A percentile compares a stretch with the other conserved stretches of the same genome.
These are phyloP conservation scores for Amanita thiersii DNA, from an alignment of 768 basidiomycete species.

Conservation along the genomic window DNA sequence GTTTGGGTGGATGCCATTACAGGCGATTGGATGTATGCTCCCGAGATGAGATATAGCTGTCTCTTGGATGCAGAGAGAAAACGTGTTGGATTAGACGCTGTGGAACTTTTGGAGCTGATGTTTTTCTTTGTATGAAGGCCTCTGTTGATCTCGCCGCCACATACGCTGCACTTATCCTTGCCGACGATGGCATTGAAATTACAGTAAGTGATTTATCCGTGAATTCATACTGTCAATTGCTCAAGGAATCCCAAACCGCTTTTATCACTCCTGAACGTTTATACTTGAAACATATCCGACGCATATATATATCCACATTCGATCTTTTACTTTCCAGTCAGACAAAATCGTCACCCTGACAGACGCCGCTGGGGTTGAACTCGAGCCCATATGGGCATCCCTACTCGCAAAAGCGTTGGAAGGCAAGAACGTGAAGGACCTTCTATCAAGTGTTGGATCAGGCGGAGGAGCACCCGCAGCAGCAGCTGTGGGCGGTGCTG, in stretches of 20 bases:
- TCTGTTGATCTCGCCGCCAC: slow-evolving; percentile 81
- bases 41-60: slow-evolving; percentile 11
- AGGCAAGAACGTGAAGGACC: slow-evolving; percentile 95
- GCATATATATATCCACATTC: neutral
- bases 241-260: too few species aligned
- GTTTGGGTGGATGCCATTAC: slow-evolving; percentile 17
- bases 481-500: slow-evolving; percentile 45
- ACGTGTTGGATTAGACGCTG: neutral
- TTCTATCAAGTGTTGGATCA: slow-evolving; percentile 90
- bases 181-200: slow-evolving; percentile 95
- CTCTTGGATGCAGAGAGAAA: slow-evolving; percentile 1
- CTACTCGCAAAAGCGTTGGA: slow-evolving; percentile 97
- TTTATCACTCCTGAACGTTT: neutral
- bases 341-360: slow-evolving; percentile 91
- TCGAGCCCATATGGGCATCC: slow-evolving; percentile 96
- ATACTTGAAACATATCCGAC: neutral
- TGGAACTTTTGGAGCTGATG: neutral
- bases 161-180: slow-evolving; percentile 97
- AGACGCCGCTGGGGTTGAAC: slow-evolving; percentile 71
- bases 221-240: too few species aligned
- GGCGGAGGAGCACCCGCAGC: slow-evolving; percentile 84
- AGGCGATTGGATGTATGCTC: slow-evolving; percentile 15
- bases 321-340: slow-evolving; percentile 37
- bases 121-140: slow-evolving; percentile 25
- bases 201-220: slow-evolving; percentile 58